Evolutionary conservation across 192 early-diverging fungal genomes (phyloP).

Genomic region (Backusella psychrophila): DNA sequence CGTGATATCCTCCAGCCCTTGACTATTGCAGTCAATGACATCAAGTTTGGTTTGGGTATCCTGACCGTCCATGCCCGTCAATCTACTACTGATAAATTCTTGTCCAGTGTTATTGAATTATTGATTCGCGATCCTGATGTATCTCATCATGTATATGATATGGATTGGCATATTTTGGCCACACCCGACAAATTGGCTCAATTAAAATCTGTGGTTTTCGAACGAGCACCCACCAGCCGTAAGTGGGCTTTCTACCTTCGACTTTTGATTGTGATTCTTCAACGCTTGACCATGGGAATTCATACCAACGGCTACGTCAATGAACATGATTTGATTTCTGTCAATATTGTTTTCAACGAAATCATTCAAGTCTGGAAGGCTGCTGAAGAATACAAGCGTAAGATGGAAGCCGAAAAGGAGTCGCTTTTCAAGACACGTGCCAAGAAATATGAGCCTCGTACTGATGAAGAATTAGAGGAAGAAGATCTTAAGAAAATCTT

Average conservation of each 20-base stretch:
- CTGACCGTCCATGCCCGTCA: conserved; percentile 31
- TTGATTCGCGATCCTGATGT: conserved; percentile 40
- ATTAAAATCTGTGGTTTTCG: conserved; percentile 48
- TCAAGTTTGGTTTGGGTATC: conserved; percentile 74
- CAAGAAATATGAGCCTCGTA: conserved; percentile 46
- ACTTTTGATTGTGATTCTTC: conserved; percentile 46
- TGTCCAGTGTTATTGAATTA: conserved; percentile 34
- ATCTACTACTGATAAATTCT: conserved; percentile 11
- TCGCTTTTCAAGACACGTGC: conserved; percentile 53
- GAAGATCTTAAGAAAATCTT: conserved; percentile 73
- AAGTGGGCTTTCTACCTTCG: conserved; percentile 55
- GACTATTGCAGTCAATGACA: conserved; percentile 63
- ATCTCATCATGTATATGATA: conserved; percentile 26
- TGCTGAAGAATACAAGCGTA: conserved; percentile 56
- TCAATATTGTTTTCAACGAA: conserved; percentile 55
- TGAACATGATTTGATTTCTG: conserved; percentile 35
- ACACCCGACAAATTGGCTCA: conserved; percentile 34
- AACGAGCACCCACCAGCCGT: conserved; percentile 27
- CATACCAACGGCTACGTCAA: conserved; percentile 41
- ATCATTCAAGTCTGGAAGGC: conserved; percentile 61
- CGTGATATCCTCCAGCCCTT: conserved; percentile 74
- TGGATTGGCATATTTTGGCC: conserved; percentile 44
- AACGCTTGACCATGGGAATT: conserved; percentile 39
- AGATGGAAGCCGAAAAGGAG: conserved; percentile 48
- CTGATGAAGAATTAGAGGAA: conserved; percentile 70